Base-by-base conservation (phyloP, 2,329 filamentous ascomycete species). In the Camillea tinctor region DNA sequence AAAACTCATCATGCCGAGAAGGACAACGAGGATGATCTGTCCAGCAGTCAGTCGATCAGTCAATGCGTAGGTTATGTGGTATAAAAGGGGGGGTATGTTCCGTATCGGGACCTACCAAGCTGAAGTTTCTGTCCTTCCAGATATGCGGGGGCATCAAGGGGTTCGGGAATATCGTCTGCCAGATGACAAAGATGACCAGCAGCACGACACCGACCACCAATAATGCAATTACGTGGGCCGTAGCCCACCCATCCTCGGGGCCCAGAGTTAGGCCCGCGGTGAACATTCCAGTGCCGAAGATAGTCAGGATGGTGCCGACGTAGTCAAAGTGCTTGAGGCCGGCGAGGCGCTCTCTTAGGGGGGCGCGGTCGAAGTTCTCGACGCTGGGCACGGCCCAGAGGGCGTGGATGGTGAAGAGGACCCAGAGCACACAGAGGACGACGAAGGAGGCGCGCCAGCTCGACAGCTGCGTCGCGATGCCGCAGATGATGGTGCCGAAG, bases 221-320 rank as follows among this genome's bases (percentile, higher is more conserved):
- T 50, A 90, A 74, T 0, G 81, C 83, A 13, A 91, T 81, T 2
- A 90, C 84, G 65, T 88, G 86, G 2, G 80, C 75, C 0, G 84
- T 83, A 40, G 76, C 78, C 88, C 88, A 91, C 1, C 88, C 87
- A 55, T 87, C 71, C 1, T 81, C 75, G 1, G 87, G 86, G 44
- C 85, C 84, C 13, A 79, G 68, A 79, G 80, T 87, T 60, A 89
- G 75, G 1, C 83, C 83, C 21, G 84, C 84, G 15, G 85, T 87
- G 68, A 89, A 84, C 77, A 87, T 80, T 3, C 85, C 87, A 60
- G 88, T 86, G 0, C 88, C 87, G n/a, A 83, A 77, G 36, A 90
- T 80, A 3, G 87, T 86, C 61, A 89, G 72, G 1, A 81, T 67
- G 0, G 85, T 87, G 0, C 88, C 88, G 0, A 88, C 72, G 6